Evolutionary conservation across 108 stramenopile genomes (phyloP).

Genomic region (Fistulifera pelliculosa): DNA sequence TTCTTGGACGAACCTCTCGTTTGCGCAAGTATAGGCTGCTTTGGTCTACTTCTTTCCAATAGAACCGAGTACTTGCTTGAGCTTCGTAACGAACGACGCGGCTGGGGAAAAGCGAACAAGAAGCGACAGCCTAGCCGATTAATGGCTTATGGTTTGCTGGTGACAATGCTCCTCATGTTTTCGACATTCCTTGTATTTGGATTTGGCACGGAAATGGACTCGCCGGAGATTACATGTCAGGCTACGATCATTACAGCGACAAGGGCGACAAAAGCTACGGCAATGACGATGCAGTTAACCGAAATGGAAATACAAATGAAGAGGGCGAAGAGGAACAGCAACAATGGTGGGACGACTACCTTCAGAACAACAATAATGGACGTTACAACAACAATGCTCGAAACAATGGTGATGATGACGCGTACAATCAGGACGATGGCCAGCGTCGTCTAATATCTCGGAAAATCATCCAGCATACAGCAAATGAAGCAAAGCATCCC

Average conservation of each 20-base stretch:
- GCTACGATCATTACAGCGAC: slow-evolving; percentile 8
- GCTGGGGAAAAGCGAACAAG: slow-evolving; percentile 15
- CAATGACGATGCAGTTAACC: slow-evolving; percentile 13
- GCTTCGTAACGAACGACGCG: slow-evolving; percentile 59
- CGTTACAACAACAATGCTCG: slow-evolving; percentile 7
- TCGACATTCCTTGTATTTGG: slow-evolving; percentile 63
- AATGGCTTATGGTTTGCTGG: slow-evolving; percentile 40
- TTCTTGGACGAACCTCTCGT: slow-evolving; percentile 79
- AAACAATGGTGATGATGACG: slow-evolving; percentile 7
- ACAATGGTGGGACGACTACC: neutral
- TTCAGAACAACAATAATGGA: slow-evolving; percentile 11
- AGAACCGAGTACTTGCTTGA: slow-evolving; percentile 73
- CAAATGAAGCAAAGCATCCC: slow-evolving; percentile 18
- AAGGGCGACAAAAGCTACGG: slow-evolving; percentile 14
- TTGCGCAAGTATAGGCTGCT: slow-evolving; percentile 70
- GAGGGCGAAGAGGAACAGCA: slow-evolving; percentile 7
- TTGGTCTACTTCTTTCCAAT: slow-evolving; percentile 60
- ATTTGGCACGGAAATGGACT: slow-evolving; percentile 32
- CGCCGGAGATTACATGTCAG: slow-evolving; percentile 10
- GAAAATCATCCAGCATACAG: neutral
- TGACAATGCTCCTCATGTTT: slow-evolving; percentile 43
- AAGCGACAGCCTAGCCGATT: slow-evolving; percentile 34
- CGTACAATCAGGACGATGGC: slow-evolving; percentile 15
- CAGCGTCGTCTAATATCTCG: slow-evolving; percentile 15
- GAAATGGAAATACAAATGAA: slow-evolving; percentile 6